Conservation (phyloP, 2,329 filamentous ascomycete genomes). For the Phoma sp. region DNA sequence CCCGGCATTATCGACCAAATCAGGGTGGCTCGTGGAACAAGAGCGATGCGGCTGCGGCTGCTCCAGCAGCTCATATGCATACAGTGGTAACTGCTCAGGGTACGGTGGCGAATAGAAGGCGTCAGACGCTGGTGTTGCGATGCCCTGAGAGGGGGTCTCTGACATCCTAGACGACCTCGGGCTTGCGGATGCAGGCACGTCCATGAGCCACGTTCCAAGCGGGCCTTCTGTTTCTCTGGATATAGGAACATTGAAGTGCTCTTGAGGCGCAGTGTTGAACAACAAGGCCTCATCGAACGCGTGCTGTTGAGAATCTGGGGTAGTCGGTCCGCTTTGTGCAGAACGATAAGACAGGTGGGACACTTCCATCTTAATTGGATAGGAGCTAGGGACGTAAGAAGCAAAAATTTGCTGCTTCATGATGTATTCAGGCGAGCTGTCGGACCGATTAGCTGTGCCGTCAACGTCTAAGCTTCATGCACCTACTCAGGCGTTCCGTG, state of each 20-base stretch:
- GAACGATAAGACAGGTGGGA: conserved; percentile 2
- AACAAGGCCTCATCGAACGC: conserved; percentile 10
- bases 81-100: conserved; percentile 5
- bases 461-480: background rate
- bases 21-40: conserved; percentile 2
- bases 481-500: conserved; percentile 5
- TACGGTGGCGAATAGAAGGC: conserved; percentile 19
- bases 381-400: conserved; percentile 17
- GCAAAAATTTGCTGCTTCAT: conserved; percentile 19
- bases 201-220: conserved; percentile 24
- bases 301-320: conserved; percentile 8
- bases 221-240: conserved; percentile 11
- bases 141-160: conserved; percentile 6
- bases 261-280: conserved; percentile 3
- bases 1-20: conserved; percentile 1
- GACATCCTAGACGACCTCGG: conserved; percentile 23
- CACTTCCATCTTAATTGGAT: conserved; percentile 11
- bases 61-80: conserved; percentile 5
- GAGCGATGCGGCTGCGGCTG: conserved; percentile 5
- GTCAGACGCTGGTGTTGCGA: conserved; percentile 17
- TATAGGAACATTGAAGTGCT: conserved; percentile 4
- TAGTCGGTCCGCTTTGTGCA: conserved; percentile 4
- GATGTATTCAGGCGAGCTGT: conserved; percentile 1
- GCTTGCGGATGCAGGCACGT: conserved; percentile 11
- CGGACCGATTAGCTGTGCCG: conserved; percentile 9